Conservation (phyloP, 192 early-diverging fungal genomes). For the Nowakowskiella sp. region DNA sequence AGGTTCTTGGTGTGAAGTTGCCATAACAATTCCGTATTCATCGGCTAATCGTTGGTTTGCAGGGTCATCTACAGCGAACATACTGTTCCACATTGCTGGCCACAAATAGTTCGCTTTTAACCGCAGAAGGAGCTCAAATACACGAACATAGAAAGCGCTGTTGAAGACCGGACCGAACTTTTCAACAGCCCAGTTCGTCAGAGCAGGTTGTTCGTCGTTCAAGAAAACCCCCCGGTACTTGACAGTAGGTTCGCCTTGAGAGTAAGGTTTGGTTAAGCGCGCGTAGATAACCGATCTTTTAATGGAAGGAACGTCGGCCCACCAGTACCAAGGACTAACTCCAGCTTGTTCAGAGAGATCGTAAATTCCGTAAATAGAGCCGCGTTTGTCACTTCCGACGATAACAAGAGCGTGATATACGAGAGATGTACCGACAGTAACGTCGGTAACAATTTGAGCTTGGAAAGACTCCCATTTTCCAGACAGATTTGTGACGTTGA, state of each 20-base stretch:
- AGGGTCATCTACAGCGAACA: constrained; percentile 2
- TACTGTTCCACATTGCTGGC: constrained; percentile 13
- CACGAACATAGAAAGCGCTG: constrained; percentile 5
- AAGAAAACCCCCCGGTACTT: constrained; percentile 25
- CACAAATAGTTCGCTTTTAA: constrained; percentile 18
- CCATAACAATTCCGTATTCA: constrained; percentile 17
- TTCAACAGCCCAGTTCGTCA: constrained; percentile 5
- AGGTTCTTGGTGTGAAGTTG: constrained; percentile 18
- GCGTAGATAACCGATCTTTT: too few species aligned
- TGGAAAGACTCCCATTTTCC: constrained; percentile 11
- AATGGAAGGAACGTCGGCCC: constrained; percentile 13
- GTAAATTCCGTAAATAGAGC: too few species aligned
- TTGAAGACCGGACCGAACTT: constrained; percentile 5
- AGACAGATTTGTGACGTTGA: background rate
- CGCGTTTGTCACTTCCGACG: too few species aligned
- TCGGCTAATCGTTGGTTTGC: constrained; percentile 2
- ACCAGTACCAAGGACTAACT: constrained; percentile 12
- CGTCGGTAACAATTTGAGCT: background rate
- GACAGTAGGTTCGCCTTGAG: constrained; percentile 6
- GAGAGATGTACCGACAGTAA: background rate
- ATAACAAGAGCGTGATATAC: background rate
- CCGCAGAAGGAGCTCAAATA: constrained; percentile 19
- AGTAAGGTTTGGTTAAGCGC: too few species aligned
- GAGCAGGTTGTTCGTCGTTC: constrained; percentile 18
- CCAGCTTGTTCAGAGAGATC: background rate